phyloP scores from a whole-genome alignment of 306 rosid species.

The Bauhinia variegata region DNA sequence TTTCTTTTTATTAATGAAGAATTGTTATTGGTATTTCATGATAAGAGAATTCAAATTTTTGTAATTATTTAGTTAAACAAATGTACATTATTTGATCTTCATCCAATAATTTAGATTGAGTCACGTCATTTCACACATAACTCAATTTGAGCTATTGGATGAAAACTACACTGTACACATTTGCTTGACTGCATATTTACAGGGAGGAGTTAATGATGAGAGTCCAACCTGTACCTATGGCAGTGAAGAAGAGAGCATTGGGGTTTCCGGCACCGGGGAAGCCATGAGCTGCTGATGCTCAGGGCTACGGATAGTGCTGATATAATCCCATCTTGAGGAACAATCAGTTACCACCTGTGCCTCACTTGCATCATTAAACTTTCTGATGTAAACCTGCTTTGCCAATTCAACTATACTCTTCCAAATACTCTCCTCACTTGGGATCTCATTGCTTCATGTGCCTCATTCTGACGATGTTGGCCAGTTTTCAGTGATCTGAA shows the following conservation, averaged over 20 bases:
- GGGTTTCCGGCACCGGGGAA: constrained; percentile 30
- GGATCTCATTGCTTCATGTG: constrained; percentile 16
- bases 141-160: no score
- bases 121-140: no score
- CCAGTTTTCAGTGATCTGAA: constrained; percentile 23
- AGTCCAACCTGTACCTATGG: neutral
- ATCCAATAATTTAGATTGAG: no score
- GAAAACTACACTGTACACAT: no score
- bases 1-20: no score
- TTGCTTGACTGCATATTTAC: no score
- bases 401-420: constrained; percentile 22
- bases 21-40: no score
- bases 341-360: constrained; percentile 16
- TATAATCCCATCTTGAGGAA: constrained; percentile 21
- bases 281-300: constrained; percentile 10
- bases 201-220: no score
- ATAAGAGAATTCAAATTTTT: no score
- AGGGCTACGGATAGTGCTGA: neutral
- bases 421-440: constrained; percentile 24
- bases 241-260: constrained; percentile 32
- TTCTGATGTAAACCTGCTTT: constrained; percentile 25
- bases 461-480: constrained; percentile 15
- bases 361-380: neutral
- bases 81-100: no score
- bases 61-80: no score